phyloP scores from a whole-genome alignment of 257 asterid species.

The Fraxinus americana region DNA sequence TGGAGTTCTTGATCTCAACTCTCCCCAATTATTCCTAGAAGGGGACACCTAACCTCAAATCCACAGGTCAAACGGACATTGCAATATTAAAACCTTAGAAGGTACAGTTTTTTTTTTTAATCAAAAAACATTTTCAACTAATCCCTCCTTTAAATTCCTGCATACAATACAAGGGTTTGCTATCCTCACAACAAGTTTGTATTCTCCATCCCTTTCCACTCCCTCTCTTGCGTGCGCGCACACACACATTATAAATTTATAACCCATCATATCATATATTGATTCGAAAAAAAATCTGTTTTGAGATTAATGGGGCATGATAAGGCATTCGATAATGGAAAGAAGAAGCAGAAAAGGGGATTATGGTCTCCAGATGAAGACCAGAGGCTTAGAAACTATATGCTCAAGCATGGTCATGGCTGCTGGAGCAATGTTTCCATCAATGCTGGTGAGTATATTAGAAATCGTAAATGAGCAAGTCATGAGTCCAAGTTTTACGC shows the following conservation, averaged over 20 bases:
- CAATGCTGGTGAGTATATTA: slow-evolving; percentile 65
- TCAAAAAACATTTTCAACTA: slow-evolving; percentile 24
- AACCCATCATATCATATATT: too few species aligned
- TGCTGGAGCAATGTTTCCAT: slow-evolving; percentile 84
- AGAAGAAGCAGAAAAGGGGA: slow-evolving; percentile 71
- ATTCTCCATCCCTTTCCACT: not conserved
- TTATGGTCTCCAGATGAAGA: slow-evolving; percentile 95
- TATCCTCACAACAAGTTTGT: slow-evolving; percentile 29
- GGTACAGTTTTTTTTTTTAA: slow-evolving; percentile 1
- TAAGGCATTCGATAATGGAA: slow-evolving; percentile 40
- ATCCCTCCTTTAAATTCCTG: slow-evolving; percentile 39
- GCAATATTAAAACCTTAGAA: slow-evolving; percentile 3
- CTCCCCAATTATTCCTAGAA: slow-evolving; percentile 4
- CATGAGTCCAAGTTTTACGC: not conserved
- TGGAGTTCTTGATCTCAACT: slow-evolving; percentile 3
- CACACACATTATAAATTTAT: too few species aligned
- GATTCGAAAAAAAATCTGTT: not conserved
- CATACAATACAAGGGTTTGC: not conserved
- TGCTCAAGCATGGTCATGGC: slow-evolving; percentile 60
- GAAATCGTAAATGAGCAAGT: not conserved
- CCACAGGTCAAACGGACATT: slow-evolving; percentile 9
- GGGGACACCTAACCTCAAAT: slow-evolving; percentile 19
- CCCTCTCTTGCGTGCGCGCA: too few species aligned
- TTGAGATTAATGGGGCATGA: slow-evolving; percentile 38
- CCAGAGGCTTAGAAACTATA: slow-evolving; percentile 62